Evolutionary conservation across 1,284 basidiomycete species (phyloP).

Genomic region (Microbotryomycetes sp.): DNA sequence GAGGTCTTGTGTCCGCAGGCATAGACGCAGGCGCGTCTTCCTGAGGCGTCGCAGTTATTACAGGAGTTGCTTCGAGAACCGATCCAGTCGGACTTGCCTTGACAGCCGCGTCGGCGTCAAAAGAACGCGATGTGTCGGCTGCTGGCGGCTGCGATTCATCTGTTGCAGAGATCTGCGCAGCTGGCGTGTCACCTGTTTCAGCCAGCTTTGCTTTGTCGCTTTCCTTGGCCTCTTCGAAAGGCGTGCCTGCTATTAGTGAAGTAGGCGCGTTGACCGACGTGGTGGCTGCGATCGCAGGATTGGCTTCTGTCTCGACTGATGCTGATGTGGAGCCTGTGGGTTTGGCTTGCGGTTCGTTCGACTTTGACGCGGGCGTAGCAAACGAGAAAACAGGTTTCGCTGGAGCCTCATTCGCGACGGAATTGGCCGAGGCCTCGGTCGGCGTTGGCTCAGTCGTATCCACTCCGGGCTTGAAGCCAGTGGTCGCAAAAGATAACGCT

Average conservation of each 20-base stretch:
- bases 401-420: neutral
- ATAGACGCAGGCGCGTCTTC: neutral
- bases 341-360: neutral
- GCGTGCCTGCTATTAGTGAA: too few species aligned
- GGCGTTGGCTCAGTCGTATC: too few species aligned
- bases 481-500: slow-evolving; percentile 12
- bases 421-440: neutral
- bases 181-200: too few species aligned
- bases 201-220: too few species aligned
- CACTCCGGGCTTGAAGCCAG: neutral
- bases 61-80: too few species aligned
- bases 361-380: neutral
- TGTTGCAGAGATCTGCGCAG: too few species aligned
- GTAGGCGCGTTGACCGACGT: neutral
- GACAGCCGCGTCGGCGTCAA: too few species aligned
- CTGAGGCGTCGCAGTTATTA: neutral
- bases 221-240: too few species aligned
- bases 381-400: slow-evolving; percentile 2
- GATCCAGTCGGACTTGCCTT: neutral
- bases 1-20: too few species aligned
- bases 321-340: neutral
- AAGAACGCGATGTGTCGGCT: too few species aligned
- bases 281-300: slow-evolving; percentile 6
- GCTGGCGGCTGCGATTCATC: too few species aligned
- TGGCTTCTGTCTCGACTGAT: slow-evolving; percentile 20